Base-by-base conservation (phyloP, 202 grass and related monocot genomes). In the Panicum hallii region DNA sequence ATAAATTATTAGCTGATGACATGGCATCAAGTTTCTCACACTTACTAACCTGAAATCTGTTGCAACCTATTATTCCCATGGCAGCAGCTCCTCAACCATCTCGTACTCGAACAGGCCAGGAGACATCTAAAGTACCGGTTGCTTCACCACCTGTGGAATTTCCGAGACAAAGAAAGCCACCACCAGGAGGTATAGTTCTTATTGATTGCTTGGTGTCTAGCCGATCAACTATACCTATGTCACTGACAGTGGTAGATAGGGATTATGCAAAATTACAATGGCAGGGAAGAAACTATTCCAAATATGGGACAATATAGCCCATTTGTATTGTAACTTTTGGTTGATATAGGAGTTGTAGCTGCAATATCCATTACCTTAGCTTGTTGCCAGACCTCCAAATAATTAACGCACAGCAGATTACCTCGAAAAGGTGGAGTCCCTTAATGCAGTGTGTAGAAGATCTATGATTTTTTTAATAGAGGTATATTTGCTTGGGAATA, bases 341-440 rank as follows among this genome's bases (percentile, higher is more conserved):
- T 44, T 6, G 4, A 44, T 44, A 44, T 6, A 7, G 5, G 7
- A 9, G 43, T 6, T 63, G 36, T 19, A 53, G 57, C 79, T 36
- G 36, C 36, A 36, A 36, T 36, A 36, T 36, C 36, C 36, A 36
- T 36, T 36, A 36, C 36, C 36, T 2, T 36, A 36, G 36, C 36
- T 36, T 36, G 36, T 74, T 60, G 43, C 80, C 63, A 73, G 66
- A 75, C 75, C 84, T 69, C 75, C 68, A 74, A 83, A 80, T 44
- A 78, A 64, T 63, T 36, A 36, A 36, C 4, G 36, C 36, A 36
- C 36, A 36, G 36, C 62, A 74, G 80, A 36, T 36, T 36, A 52
- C 66, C 57, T 5, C 68, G 62, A 74, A 83, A 83, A 83, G 80
- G 88, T 90, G 77, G 53, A 68, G 8, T 74, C 67, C 67, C 84